A percentile compares a stretch with the other conserved stretches of the same genome.
Evolutionary conservation across 2,329 filamentous ascomycete species (phyloP).

Genomic region (Coniella vitis): DNA sequence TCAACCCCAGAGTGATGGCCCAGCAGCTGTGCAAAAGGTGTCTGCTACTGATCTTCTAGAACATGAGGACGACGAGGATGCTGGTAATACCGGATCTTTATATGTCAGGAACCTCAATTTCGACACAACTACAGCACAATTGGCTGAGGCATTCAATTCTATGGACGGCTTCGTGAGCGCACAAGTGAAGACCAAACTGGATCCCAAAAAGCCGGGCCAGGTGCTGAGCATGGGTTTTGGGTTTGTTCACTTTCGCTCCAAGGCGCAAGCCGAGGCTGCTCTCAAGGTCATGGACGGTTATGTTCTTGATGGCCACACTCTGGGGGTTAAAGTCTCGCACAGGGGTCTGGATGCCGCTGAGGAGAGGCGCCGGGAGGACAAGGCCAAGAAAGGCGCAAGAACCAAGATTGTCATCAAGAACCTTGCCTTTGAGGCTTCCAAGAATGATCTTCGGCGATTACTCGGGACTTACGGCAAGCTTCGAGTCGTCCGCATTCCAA

Average conservation of each 20-base stretch:
- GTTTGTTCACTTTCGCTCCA: slow-evolving; percentile 81
- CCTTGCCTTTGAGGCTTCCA: slow-evolving; percentile 88
- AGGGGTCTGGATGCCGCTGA: slow-evolving; percentile 82
- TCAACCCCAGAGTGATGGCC: slow-evolving; percentile 28
- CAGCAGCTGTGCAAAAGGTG: slow-evolving; percentile 49
- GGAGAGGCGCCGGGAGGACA: slow-evolving; percentile 75
- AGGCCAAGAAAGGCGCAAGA: slow-evolving; percentile 69
- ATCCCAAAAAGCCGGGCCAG: slow-evolving; percentile 84
- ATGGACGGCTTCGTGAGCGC: slow-evolving; percentile 86
- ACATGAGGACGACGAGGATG: slow-evolving; percentile 43
- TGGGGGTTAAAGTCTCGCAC: slow-evolving; percentile 81
- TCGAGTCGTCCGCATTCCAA: slow-evolving; percentile 84
- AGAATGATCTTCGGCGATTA: slow-evolving; percentile 81
- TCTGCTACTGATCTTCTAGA: slow-evolving; percentile 65
- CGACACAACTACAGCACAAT: slow-evolving; percentile 67
- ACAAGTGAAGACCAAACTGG: slow-evolving; percentile 84
- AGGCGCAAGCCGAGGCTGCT: slow-evolving; percentile 71
- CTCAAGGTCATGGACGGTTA: slow-evolving; percentile 81
- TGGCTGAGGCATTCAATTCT: slow-evolving; percentile 71
- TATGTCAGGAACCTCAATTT: slow-evolving; percentile 96
- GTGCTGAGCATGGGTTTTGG: slow-evolving; percentile 95
- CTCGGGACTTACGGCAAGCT: slow-evolving; percentile 89
- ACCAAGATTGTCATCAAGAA: slow-evolving; percentile 99
- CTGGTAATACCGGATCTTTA: slow-evolving; percentile 67
- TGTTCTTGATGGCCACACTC: slow-evolving; percentile 77